Evolutionary conservation across 805 yeast species (phyloP).

Genomic region (Teunomyces tritomae): DNA sequence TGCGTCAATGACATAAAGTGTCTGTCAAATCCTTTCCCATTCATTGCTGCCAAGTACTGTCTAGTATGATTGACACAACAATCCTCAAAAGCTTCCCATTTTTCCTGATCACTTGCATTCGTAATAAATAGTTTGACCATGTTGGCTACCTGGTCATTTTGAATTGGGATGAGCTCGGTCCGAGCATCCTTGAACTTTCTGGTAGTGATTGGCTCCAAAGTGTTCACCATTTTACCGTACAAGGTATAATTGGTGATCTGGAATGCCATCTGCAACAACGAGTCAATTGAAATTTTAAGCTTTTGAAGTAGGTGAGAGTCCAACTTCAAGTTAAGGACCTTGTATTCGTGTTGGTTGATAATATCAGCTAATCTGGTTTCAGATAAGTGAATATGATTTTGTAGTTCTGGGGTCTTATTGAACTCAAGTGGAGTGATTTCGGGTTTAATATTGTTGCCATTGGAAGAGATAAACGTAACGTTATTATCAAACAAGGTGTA

Average conservation of each 20-base stretch:
- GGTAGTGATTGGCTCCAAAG: conserved; percentile 63
- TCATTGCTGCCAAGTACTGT: conserved; percentile 50
- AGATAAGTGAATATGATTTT: conserved; percentile 49
- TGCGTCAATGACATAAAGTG: conserved; percentile 66
- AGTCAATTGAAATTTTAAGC: conserved; percentile 46
- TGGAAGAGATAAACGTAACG: conserved; percentile 35
- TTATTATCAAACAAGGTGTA: conserved; percentile 49
- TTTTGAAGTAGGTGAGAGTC: conserved; percentile 36
- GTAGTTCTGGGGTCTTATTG: conserved; percentile 44
- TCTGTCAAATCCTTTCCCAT: conserved; percentile 69
- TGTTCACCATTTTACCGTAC: conserved; percentile 48
- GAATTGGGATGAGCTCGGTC: conserved; percentile 67
- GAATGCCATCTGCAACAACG: conserved; percentile 49
- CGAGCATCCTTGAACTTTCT: conserved; percentile 66
- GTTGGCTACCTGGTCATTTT: conserved; percentile 48
- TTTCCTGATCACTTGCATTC: conserved; percentile 41
- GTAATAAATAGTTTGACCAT: conserved; percentile 66
- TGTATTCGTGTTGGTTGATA: conserved; percentile 56
- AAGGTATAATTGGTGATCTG: conserved; percentile 55
- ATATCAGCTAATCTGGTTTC: conserved; percentile 59
- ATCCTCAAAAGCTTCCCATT: conserved; percentile 50
- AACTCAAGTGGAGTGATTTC: conserved; percentile 27
- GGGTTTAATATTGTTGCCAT: conserved; percentile 38
- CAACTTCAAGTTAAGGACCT: conserved; percentile 37
- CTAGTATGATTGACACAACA: conserved; percentile 52